Evolutionary conservation across 345 rosid genomes (phyloP).

Genomic region (Pugionium dolabratum): DNA sequence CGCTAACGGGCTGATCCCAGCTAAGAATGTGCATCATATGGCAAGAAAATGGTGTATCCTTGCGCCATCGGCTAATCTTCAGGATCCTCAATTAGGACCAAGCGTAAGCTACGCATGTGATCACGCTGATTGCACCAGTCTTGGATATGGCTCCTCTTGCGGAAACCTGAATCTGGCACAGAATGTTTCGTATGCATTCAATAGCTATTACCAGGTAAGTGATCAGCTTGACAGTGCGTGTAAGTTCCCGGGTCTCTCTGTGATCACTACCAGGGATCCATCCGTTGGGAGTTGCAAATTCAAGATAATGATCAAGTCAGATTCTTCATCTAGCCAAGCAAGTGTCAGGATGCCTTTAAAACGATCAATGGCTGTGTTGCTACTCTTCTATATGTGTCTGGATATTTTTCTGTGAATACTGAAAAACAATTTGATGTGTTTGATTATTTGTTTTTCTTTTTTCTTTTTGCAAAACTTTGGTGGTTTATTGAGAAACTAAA

Average conservation of each 20-base stretch:
- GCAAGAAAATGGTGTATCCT: constrained; percentile 61
- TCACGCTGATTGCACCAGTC: constrained; percentile 65
- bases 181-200: constrained; percentile 68
- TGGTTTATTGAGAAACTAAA: constrained; percentile 19
- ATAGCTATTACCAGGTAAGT: constrained; percentile 59
- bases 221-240: constrained; percentile 64
- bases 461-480: constrained; percentile 28
- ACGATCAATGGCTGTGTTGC: constrained; percentile 19
- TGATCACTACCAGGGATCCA: constrained; percentile 45
- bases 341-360: constrained; percentile 8
- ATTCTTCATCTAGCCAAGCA: constrained; percentile 26
- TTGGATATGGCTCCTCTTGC: constrained; percentile 64
- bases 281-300: constrained; percentile 59
- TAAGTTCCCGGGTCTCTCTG: constrained; percentile 55
- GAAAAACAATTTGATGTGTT: constrained; percentile 17
- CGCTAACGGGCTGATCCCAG: constrained; percentile 45
- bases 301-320: constrained; percentile 52
- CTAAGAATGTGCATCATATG: constrained; percentile 50
- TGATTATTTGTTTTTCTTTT: constrained; percentile 19
- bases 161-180: constrained; percentile 45
- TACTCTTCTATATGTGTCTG: constrained; percentile 33
- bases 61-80: constrained; percentile 49
- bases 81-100: constrained; percentile 49
- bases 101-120: constrained; percentile 72
- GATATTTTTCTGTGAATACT: constrained; percentile 40